Percentiles rank a stretch among this genome's conserved stretches.
Evolutionary conservation across 768 basidiomycete genomes (phyloP).

Genomic region (Mycena kentingensis): DNA sequence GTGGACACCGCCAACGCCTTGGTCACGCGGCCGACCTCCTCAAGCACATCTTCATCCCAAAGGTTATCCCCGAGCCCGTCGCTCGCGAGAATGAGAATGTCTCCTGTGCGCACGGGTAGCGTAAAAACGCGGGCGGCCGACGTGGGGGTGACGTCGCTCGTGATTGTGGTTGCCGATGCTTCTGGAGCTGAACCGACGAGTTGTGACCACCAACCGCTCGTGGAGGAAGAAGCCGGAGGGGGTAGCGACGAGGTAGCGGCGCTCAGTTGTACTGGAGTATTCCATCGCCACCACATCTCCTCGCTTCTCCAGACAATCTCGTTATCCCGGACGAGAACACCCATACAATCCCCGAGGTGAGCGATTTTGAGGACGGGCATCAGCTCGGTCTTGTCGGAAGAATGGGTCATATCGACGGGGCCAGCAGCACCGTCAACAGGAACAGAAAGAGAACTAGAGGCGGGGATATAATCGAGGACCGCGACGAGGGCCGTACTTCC

Average conservation of each 20-base stretch:
- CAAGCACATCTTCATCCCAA: slow-evolving; percentile 86
- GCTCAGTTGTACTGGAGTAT: slow-evolving; percentile 51
- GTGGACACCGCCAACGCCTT: slow-evolving; percentile 11
- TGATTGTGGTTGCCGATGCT: slow-evolving; percentile 32
- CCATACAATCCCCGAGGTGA: slow-evolving; percentile 86
- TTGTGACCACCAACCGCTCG: not conserved
- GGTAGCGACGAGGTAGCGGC: slow-evolving; percentile 5
- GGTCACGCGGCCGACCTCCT: slow-evolving; percentile 71
- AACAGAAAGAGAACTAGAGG: not conserved
- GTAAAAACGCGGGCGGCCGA: slow-evolving; percentile 68
- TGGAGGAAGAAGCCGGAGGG: not conserved
- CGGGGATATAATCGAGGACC: slow-evolving; percentile 33
- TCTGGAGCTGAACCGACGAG: not conserved
- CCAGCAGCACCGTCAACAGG: not conserved
- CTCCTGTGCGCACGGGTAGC: slow-evolving; percentile 67
- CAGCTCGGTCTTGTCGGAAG: slow-evolving; percentile 22
- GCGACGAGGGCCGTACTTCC: slow-evolving; percentile 72
- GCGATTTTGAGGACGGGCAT: slow-evolving; percentile 76
- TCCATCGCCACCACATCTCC: slow-evolving; percentile 86
- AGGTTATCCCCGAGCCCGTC: slow-evolving; percentile 87
- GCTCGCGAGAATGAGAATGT: slow-evolving; percentile 78
- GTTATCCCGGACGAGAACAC: slow-evolving; percentile 79
- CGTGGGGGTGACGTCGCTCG: slow-evolving; percentile 51
- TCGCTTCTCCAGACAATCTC: slow-evolving; percentile 82
- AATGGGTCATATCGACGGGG: not conserved